Evolutionary conservation across 2,329 filamentous ascomycete species (phyloP).

Genomic region (Penicillium sp.): DNA sequence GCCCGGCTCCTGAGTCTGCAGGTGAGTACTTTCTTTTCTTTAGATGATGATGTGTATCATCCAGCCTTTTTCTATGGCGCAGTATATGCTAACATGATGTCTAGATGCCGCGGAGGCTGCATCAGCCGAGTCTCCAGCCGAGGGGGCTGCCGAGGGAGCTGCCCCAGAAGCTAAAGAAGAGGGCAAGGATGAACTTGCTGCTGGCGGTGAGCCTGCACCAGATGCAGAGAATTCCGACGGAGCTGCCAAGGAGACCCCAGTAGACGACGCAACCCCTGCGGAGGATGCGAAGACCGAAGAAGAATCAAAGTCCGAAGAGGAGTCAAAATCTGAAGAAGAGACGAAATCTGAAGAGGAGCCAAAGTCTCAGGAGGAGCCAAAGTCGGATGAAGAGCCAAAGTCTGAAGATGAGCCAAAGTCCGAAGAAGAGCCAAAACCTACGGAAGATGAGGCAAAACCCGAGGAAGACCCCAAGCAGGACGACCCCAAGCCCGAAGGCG

Average conservation of each 20-base stretch:
- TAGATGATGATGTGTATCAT: too few species aligned
- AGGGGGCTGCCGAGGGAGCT: slow-evolving; percentile 22
- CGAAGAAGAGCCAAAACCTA: neutral
- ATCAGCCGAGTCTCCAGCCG: slow-evolving; percentile 21
- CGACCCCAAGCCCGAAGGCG: neutral
- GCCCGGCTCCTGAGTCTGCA: slow-evolving; percentile 27
- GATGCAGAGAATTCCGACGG: slow-evolving; percentile 14
- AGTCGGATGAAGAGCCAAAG: neutral
- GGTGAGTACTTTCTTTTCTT: slow-evolving; percentile 32
- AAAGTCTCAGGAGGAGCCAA: neutral
- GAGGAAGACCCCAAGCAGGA: slow-evolving; percentile 9
- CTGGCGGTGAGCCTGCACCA: slow-evolving; percentile 21
- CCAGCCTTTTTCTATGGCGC: too few species aligned
- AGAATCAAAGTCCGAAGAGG: slow-evolving; percentile 13
- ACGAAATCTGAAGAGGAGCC: slow-evolving; percentile 1
- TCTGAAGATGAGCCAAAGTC: neutral
- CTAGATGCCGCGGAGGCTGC: slow-evolving; percentile 29
- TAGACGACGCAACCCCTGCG: slow-evolving; percentile 13
- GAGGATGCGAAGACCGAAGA: slow-evolving; percentile 15
- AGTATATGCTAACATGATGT: slow-evolving; percentile 13
- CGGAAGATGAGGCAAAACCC: neutral
- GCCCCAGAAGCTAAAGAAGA: slow-evolving; percentile 26
- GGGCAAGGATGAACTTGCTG: slow-evolving; percentile 18
- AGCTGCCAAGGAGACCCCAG: slow-evolving; percentile 15
- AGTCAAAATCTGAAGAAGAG: slow-evolving; percentile 11